phyloP scores from a whole-genome alignment of 306 rosid species.

The Quercus berberidifolia region DNA sequence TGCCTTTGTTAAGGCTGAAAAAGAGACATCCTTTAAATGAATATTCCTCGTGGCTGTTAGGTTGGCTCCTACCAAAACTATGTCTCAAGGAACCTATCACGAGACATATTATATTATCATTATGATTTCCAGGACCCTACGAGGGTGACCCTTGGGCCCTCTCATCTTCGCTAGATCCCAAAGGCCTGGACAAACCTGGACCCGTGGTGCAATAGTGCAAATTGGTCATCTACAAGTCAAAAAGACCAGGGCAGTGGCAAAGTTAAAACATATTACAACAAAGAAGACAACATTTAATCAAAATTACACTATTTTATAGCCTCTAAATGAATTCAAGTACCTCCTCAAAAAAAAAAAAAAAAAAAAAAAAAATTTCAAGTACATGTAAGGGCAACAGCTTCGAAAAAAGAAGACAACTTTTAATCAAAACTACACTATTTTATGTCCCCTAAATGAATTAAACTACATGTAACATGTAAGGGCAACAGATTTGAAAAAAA shows the following conservation, averaged over 20 bases:
- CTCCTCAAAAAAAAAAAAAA: no score
- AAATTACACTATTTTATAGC: neutral
- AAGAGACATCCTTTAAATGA: conserved; percentile 25
- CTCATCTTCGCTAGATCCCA: neutral
- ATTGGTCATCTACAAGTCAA: neutral
- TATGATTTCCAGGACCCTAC: neutral
- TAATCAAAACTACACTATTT: neutral
- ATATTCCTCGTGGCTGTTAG: conserved; percentile 33
- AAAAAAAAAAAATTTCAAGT: neutral
- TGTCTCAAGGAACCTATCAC: conserved; percentile 23
- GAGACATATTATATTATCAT: neutral
- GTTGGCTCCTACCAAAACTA: conserved; percentile 20
- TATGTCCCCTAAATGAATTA: neutral
- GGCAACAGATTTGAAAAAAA: neutral
- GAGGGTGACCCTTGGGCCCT: neutral
- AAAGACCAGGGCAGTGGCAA: neutral
- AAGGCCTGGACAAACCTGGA: neutral
- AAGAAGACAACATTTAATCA: neutral
- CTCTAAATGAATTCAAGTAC: neutral
- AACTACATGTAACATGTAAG: neutral
- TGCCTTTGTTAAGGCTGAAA: conserved; percentile 54
- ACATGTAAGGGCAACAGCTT: neutral
- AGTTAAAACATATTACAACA: neutral
- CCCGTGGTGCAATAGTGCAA: neutral
- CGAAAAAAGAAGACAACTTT: neutral